These are phyloP conservation scores for Cornus florida DNA, from an alignment of 148 eudicot genomes.

Conservation along the genomic window DNA sequence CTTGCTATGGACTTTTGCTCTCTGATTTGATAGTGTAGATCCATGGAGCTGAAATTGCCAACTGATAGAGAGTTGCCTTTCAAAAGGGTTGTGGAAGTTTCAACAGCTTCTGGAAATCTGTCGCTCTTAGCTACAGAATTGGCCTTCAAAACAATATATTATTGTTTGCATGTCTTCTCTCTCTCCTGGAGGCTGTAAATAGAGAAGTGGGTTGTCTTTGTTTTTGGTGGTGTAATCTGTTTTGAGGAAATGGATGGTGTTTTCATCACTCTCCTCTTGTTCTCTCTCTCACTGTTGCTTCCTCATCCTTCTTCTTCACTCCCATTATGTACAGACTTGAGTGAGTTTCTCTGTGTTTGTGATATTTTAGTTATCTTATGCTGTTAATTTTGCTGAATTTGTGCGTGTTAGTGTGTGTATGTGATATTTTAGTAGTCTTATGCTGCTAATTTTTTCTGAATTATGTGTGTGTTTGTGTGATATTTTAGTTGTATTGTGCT, in stretches of 20 bases:
- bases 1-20: not conserved
- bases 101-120: slow-evolving; percentile 4
- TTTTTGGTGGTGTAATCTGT: not conserved
- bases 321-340: slow-evolving; percentile 71
- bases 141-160: too few species aligned
- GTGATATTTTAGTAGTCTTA: too few species aligned
- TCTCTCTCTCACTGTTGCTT: slow-evolving; percentile 39
- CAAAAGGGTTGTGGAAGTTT: slow-evolving; percentile 6
- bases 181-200: not conserved
- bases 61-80: slow-evolving; percentile 10
- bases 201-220: not conserved
- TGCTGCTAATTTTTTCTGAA: too few species aligned
- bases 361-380: not conserved
- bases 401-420: not conserved
- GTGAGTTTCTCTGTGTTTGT: slow-evolving; percentile 44
- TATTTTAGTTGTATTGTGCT: not conserved
- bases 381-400: not conserved
- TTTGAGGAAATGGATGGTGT: not conserved
- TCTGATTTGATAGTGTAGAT: not conserved
- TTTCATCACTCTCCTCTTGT: slow-evolving; percentile 1
- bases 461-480: not conserved
- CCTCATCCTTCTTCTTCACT: slow-evolving; percentile 45
- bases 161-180: not conserved
- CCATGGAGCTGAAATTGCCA: slow-evolving; percentile 8
- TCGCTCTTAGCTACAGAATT: too few species aligned